These are phyloP conservation scores for Colletotrichum sp. DNA, from an alignment of 2,329 filamentous ascomycete genomes.

Conservation along the genomic window DNA sequence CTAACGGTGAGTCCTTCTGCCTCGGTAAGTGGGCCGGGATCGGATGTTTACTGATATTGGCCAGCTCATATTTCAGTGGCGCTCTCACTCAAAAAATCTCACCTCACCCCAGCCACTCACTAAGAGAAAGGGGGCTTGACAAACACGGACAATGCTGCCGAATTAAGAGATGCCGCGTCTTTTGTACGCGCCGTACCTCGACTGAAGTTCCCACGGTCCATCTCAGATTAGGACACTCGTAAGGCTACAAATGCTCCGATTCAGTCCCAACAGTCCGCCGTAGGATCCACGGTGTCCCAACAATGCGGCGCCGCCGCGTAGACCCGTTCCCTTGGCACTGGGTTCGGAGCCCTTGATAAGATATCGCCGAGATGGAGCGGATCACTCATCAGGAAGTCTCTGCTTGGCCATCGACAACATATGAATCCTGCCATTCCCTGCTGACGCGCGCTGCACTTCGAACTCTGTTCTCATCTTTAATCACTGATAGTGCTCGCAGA, in stretches of 20 bases:
- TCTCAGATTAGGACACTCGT: background rate
- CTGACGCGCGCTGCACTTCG: background rate
- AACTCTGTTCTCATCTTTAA: rapidly evolving
- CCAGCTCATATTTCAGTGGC: background rate
- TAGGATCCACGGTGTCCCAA: background rate
- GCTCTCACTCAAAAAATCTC: background rate
- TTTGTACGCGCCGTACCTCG: background rate
- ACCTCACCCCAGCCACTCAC: background rate
- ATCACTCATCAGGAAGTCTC: background rate
- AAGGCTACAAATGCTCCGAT: background rate
- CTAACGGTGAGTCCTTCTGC: background rate
- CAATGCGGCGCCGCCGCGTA: background rate
- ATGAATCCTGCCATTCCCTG: background rate
- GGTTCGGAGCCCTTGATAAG: background rate
- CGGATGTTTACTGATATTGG: background rate
- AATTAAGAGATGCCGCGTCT: background rate
- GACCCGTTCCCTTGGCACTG: background rate
- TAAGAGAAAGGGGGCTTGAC: background rate
- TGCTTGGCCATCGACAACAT: background rate
- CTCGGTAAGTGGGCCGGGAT: background rate
- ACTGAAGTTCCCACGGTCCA: background rate
- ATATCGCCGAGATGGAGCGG: background rate
- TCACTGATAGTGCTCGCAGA: rapidly evolving
- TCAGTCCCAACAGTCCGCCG: background rate
- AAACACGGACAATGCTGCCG: background rate